Evolutionary conservation across 179 eudicot species (phyloP).

Genomic region (Drosera spatulata): DNA sequence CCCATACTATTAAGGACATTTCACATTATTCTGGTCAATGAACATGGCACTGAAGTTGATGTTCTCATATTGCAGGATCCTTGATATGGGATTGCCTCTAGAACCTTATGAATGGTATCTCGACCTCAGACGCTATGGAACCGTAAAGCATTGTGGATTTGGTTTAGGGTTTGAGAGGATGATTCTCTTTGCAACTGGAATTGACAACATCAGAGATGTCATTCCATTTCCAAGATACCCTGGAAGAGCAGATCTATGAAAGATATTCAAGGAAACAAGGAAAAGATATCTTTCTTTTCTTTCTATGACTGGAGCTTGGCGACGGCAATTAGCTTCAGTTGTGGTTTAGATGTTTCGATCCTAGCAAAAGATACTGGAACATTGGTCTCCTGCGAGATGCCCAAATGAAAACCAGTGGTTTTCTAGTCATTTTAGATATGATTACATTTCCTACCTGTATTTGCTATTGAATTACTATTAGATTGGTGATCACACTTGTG

Average conservation of each 20-base stretch:
- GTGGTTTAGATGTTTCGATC: no score
- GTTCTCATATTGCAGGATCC: conserved; percentile 40
- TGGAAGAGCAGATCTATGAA: conserved; percentile 77
- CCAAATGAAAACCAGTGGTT: no score
- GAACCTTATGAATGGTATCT: conserved; percentile 97
- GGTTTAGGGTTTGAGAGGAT: conserved; percentile 91
- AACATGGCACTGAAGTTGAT: neutral
- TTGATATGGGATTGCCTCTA: conserved; percentile 77
- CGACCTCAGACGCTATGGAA: conserved; percentile 84
- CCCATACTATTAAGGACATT: no score
- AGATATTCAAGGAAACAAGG: neutral
- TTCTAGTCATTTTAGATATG: no score
- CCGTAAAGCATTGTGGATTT: conserved; percentile 80
- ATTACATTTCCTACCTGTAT: no score
- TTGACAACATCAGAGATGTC: conserved; percentile 92
- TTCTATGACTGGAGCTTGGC: neutral
- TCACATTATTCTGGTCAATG: no score
- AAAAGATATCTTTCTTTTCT: neutral
- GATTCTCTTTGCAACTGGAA: conserved; percentile 95
- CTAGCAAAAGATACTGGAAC: neutral
- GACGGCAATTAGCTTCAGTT: no score
- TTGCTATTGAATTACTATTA: no score
- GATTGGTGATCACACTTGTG: no score
- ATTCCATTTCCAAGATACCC: conserved; percentile 97
- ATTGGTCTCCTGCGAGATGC: neutral